These are phyloP conservation scores for Pittosporum tobira DNA, from an alignment of 129 eudicot genomes.

Conservation along the genomic window DNA sequence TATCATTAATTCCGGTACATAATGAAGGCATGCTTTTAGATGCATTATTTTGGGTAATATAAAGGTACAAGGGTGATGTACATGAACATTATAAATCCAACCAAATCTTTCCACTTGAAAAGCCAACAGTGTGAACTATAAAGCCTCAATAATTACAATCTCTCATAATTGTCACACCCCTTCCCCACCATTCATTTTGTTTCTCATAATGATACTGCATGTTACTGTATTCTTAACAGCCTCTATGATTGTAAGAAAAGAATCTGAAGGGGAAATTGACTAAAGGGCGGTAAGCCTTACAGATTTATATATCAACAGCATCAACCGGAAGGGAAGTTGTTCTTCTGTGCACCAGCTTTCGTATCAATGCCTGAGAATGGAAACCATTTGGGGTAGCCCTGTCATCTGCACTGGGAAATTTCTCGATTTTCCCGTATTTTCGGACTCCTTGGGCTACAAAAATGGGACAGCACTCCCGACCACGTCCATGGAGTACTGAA, in stretches of 20 bases:
- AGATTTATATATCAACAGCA: slow-evolving; percentile 10
- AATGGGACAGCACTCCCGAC: neutral
- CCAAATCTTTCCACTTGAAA: neutral
- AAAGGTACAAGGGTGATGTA: neutral
- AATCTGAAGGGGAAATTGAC: neutral
- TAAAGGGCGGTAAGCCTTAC: neutral
- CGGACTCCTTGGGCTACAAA: neutral
- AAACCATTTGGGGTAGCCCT: neutral
- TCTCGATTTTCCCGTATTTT: neutral
- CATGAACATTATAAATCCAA: neutral
- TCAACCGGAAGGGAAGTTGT: slow-evolving; percentile 13
- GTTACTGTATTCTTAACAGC: neutral
- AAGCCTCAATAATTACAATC: neutral
- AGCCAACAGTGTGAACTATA: no score
- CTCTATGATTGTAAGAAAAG: neutral
- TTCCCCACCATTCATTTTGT: neutral
- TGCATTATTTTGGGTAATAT: neutral
- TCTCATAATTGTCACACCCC: neutral
- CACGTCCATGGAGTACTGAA: neutral
- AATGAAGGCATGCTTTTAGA: no score
- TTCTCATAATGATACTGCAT: neutral
- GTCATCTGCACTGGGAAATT: neutral
- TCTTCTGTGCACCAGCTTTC: slow-evolving; percentile 8
- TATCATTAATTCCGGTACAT: no score
- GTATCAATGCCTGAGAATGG: neutral